Base-by-base conservation (phyloP, 352 stramenopile genomes). In the Phytopythium montanum region DNA sequence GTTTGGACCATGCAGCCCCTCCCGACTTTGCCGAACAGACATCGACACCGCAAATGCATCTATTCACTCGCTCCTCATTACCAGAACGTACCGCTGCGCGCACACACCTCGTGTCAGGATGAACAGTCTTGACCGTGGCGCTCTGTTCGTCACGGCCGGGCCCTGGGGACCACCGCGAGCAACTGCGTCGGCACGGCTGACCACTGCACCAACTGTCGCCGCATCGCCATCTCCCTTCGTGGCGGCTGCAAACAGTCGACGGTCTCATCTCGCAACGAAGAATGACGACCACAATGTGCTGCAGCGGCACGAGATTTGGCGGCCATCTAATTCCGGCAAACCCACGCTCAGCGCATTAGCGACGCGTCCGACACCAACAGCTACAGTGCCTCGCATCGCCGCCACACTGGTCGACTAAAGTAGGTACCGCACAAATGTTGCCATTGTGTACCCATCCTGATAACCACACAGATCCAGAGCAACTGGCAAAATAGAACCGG, bases 131-230 rank as follows among this genome's bases (percentile, higher is more conserved):
- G 16, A 25, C 38, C 38, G 13, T 18, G 38, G 23, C 38, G 1
- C 38, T 18, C 12, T 25, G 16, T 1, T 18, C 38, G 2, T 7
- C 38, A 51, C 21, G 21, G 26, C 1, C 29, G 31, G 1, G 14
- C 21, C 2, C 31, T 56, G 26, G 50, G 31, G 26, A 42, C 28
- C 3, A n/a, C 19, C 16, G 19, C n/a, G 26, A 19, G 14, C 29
- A 28, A 56, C 6, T 56, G 50, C 31, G 18, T 56, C 21, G n/a
- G 50, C 14, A n/a, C 50, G 7, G 50, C 29, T 9, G 31, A 56
- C 18, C 50, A 56, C 33, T 56, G 50, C 19, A 5, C 19, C 2
- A 31, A 28, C 12, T 56, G 50, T 19, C 14, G 23, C 12, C 28
- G 12, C 5, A 56, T 56, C 50, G 29, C 31, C 12, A 23, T 9